Percentiles rank a stretch among this genome's conserved stretches.
These are phyloP conservation scores for Mimosa pudica DNA, from an alignment of 306 rosid genomes.

Conservation along the genomic window DNA sequence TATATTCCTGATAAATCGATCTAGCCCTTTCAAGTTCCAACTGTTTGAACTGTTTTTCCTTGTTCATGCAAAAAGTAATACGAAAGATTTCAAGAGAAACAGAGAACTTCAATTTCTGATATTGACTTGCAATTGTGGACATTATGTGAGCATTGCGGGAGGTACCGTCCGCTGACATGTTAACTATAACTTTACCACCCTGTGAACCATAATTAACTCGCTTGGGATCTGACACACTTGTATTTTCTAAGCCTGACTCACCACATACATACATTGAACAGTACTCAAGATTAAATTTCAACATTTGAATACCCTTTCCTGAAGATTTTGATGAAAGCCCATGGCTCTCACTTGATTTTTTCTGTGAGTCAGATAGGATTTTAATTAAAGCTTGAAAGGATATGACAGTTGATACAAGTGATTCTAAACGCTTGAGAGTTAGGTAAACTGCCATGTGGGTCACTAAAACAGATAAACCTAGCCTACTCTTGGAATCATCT, in stretches of 20 bases:
- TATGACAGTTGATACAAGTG: constrained; percentile 74
- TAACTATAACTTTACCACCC: constrained; percentile 78
- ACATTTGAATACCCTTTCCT: constrained; percentile 70
- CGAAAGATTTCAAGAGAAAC: constrained; percentile 74
- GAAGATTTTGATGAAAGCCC: constrained; percentile 63
- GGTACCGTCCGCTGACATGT: constrained; percentile 75
- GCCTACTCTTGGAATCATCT: constrained; percentile 54
- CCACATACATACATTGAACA: constrained; percentile 72
- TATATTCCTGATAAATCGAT: constrained; percentile 77
- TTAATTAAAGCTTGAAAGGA: constrained; percentile 77
- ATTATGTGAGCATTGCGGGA: constrained; percentile 72
- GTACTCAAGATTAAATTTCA: constrained; percentile 69
- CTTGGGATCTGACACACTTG: constrained; percentile 82
- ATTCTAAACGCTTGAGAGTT: constrained; percentile 71
- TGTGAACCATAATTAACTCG: constrained; percentile 95
- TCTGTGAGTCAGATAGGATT: constrained; percentile 60
- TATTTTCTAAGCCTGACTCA: constrained; percentile 72
- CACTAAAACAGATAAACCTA: constrained; percentile 70
- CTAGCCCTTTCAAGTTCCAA: constrained; percentile 77
- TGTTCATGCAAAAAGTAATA: constrained; percentile 66
- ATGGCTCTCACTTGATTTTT: constrained; percentile 54
- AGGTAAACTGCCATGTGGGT: constrained; percentile 67
- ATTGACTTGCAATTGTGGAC: constrained; percentile 66
- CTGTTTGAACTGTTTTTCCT: constrained; percentile 81
- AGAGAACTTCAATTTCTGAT: constrained; percentile 59